Conservation (phyloP, 2,329 filamentous ascomycete species). For the Aspergillus alliaceus region DNA sequence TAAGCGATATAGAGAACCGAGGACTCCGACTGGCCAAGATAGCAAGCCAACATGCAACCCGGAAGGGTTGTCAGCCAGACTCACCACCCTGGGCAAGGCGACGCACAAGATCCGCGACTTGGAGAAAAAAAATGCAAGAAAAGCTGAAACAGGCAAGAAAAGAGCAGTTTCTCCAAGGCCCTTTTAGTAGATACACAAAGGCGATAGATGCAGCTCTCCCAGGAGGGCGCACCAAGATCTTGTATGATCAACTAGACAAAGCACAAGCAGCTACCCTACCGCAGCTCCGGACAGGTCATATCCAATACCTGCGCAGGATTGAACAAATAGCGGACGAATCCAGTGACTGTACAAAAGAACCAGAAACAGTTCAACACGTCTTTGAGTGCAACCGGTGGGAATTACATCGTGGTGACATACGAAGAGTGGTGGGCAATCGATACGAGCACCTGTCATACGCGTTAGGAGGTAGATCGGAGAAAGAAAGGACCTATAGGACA, state of each 20-base stretch:
- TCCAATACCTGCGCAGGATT: neutral
- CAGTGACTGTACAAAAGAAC: neutral
- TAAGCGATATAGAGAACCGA: neutral
- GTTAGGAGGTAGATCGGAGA: too few species aligned
- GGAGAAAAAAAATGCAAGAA: neutral
- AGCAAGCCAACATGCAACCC: neutral
- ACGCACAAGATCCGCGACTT: neutral
- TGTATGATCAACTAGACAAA: neutral
- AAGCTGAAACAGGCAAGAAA: neutral
- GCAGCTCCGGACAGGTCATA: neutral
- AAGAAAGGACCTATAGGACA: too few species aligned
- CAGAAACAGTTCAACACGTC: neutral
- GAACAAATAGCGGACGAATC: neutral
- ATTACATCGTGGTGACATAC: too few species aligned
- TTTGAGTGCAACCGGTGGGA: neutral
- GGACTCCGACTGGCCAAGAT: neutral
- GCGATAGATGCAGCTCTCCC: neutral
- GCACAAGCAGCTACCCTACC: neutral
- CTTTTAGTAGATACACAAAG: neutral
- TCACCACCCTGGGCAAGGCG: neutral
- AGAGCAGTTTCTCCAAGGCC: neutral
- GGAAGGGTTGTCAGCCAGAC: neutral
- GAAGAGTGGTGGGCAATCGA: too few species aligned
- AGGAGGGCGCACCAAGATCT: neutral
- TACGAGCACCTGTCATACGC: too few species aligned